Evolutionary conservation across 306 rosid genomes (phyloP), one percentile per base, ranked within the genome.

Genomic region (Vigna nakashimae): DNA sequence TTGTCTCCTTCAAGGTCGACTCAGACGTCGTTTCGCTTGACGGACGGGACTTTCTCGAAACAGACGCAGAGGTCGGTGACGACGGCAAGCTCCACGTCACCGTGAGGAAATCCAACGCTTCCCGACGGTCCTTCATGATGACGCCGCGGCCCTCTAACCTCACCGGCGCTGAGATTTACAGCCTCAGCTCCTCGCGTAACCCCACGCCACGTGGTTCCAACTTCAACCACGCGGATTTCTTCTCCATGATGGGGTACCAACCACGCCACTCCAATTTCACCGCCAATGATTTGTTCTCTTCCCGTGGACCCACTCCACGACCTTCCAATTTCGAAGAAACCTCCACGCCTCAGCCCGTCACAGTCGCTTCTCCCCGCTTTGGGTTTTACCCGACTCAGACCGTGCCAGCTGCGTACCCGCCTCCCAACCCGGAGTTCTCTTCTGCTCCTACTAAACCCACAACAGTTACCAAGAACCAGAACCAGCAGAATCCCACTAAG

Each of bases 121-220:
- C 94, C 13, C 79, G 94, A 15, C 48, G 97, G 24, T 91, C 94
- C 7, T 82, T 92, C 0, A 82, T 86, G 32, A 76, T 94, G 88
- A 90, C 82, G 9, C 97, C 98, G 15, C 80, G 98, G 46, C 98
- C 97, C 0, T 94, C 98, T 0, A 94, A 94, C 48, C 92, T 94
- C 65, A 92, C 96, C 52, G 93, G 98, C 0, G 98, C 98, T 0
- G 98, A 94, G 89, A 94, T 94, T 86, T 94, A 91, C 80, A 90
- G 96, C 79, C 68, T 94, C 71, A 91, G 96, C 72, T 94, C 98
- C 0, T 91, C 97, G 1, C 58, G 88, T 50, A 91, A 91, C 24
- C 97, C 92, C 2, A 94, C 98, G 0, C 98, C 98, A 2, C 59
- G 98, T 1, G 98, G 96, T 14, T 94, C 98, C 0, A 94, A 91